Percentiles rank a stretch among this genome's conserved stretches.
Evolutionary conservation across 306 rosid species (phyloP).

Genomic region (Cucumis cinereus): DNA sequence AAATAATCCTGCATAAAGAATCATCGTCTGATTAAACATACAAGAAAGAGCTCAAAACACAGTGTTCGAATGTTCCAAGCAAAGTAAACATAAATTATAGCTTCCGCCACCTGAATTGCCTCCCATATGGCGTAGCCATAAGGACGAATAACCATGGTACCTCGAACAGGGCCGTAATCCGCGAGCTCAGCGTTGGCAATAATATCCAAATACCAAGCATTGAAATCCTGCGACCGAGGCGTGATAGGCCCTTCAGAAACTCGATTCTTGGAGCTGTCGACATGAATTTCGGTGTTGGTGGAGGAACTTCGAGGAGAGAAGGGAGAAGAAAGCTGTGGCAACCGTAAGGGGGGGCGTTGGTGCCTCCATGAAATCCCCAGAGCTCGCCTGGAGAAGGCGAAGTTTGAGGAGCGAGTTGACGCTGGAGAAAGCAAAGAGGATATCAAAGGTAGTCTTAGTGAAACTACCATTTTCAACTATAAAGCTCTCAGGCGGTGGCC

Average conservation of each 20-base stretch:
- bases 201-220: slow-evolving; percentile 84
- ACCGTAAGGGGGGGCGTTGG: slow-evolving; percentile 11
- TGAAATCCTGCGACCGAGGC: slow-evolving; percentile 87
- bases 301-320: slow-evolving; percentile 45
- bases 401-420: not conserved
- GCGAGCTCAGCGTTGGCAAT: slow-evolving; percentile 88
- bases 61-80: not conserved
- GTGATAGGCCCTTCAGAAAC: slow-evolving; percentile 54
- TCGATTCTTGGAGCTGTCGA: slow-evolving; percentile 39
- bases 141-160: slow-evolving; percentile 94
- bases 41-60: not conserved
- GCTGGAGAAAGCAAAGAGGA: slow-evolving; percentile 44
- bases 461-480: slow-evolving; percentile 17
- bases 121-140: slow-evolving; percentile 97
- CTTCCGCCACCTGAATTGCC: slow-evolving; percentile 59
- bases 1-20: slow-evolving; percentile 45
- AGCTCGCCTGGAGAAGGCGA: slow-evolving; percentile 24
- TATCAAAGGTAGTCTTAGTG: slow-evolving; percentile 53
- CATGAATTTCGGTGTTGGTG: slow-evolving; percentile 27
- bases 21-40: not conserved
- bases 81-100: not conserved
- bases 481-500: too few species aligned
- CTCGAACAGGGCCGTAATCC: slow-evolving; percentile 97
- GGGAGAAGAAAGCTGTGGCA: slow-evolving; percentile 11
- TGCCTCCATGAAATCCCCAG: slow-evolving; percentile 21